A percentile compares a stretch with the other conserved stretches of the same genome.
These are phyloP conservation scores for Parathielavia hyrcaniae DNA, from an alignment of 495 filamentous ascomycete genomes.

Conservation along the genomic window DNA sequence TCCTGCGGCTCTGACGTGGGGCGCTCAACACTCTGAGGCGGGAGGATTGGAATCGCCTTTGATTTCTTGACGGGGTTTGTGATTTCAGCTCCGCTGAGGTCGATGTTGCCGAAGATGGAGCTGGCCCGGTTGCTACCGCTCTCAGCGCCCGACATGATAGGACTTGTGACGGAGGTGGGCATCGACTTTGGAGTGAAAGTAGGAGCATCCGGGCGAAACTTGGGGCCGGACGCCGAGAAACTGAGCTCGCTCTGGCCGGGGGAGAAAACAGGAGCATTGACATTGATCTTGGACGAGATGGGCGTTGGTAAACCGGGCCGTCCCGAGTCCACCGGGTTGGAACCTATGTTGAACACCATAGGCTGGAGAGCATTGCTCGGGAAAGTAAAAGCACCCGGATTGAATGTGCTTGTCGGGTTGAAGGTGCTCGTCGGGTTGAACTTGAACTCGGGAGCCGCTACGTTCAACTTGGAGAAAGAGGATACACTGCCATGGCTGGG, in stretches of 20 bases:
- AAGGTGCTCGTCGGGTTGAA: constrained; percentile 55
- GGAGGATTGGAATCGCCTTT: constrained; percentile 76
- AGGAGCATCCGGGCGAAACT: constrained; percentile 77
- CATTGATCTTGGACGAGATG: constrained; percentile 53
- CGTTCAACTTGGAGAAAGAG: constrained; percentile 74
- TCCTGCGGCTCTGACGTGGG: constrained; percentile 37
- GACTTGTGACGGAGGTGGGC: constrained; percentile 36
- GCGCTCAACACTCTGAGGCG: constrained; percentile 50
- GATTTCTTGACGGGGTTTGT: constrained; percentile 60
- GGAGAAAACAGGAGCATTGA: constrained; percentile 62
- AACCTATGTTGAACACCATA: constrained; percentile 31
- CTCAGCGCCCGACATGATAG: constrained; percentile 32
- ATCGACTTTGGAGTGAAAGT: constrained; percentile 62
- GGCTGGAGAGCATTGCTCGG: constrained; percentile 52
- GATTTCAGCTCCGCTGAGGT: constrained; percentile 51
- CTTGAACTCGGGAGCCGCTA: constrained; percentile 80
- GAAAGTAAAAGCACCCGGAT: constrained; percentile 53
- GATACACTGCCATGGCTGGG: constrained; percentile 55
- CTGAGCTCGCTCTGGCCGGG: constrained; percentile 65
- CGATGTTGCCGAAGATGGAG: constrained; percentile 71
- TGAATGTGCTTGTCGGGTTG: constrained; percentile 59
- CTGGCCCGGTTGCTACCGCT: constrained; percentile 37
- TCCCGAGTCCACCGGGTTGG: constrained; percentile 33
- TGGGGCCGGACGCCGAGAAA: constrained; percentile 60
- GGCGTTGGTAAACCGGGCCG: constrained; percentile 38